These are phyloP conservation scores for Colletotrichum sp. DNA, from an alignment of 2,329 filamentous ascomycete species.

Conservation along the genomic window DNA sequence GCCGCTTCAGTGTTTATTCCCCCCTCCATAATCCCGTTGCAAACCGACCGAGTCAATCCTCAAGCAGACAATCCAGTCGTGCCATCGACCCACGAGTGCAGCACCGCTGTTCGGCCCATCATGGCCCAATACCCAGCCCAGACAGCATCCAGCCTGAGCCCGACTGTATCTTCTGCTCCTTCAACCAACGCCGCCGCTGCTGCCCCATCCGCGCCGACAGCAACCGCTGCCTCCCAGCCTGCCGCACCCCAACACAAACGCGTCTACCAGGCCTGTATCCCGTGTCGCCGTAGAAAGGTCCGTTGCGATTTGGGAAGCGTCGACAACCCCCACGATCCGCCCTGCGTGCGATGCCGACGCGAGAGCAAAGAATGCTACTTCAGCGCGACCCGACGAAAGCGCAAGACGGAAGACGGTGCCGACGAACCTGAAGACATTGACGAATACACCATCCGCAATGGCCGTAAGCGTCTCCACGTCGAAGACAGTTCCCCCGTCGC, in stretches of 20 bases:
- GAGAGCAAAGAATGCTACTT: constrained; percentile 98
- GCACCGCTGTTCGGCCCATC: constrained; percentile 20
- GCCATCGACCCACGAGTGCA: constrained; percentile 18
- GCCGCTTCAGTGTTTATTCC: neutral
- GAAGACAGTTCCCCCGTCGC: constrained; percentile 47
- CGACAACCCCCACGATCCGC: constrained; percentile 92
- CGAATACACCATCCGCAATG: constrained; percentile 76
- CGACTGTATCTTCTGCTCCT: constrained; percentile 20
- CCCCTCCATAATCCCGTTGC: constrained; percentile 32
- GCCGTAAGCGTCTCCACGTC: constrained; percentile 68
- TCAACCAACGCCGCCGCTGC: constrained; percentile 8
- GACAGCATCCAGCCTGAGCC: constrained; percentile 16
- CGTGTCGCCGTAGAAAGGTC: constrained; percentile 66
- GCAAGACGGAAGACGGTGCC: constrained; percentile 71
- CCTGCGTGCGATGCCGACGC: constrained; percentile 90
- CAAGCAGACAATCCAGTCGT: constrained; percentile 18
- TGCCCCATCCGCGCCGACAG: neutral
- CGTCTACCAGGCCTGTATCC: constrained; percentile 69
- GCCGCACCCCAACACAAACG: constrained; percentile 59
- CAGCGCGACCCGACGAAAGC: constrained; percentile 91
- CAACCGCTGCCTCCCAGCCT: constrained; percentile 3
- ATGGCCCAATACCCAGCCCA: constrained; percentile 30
- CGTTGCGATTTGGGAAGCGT: constrained; percentile 74
- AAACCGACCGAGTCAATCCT: constrained; percentile 33
- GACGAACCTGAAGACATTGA: constrained; percentile 51